Evolutionary conservation across 2,329 filamentous ascomycete species (phyloP), one percentile per base, ranked within the genome.

Genomic region (Boeremia lycopersici): DNA sequence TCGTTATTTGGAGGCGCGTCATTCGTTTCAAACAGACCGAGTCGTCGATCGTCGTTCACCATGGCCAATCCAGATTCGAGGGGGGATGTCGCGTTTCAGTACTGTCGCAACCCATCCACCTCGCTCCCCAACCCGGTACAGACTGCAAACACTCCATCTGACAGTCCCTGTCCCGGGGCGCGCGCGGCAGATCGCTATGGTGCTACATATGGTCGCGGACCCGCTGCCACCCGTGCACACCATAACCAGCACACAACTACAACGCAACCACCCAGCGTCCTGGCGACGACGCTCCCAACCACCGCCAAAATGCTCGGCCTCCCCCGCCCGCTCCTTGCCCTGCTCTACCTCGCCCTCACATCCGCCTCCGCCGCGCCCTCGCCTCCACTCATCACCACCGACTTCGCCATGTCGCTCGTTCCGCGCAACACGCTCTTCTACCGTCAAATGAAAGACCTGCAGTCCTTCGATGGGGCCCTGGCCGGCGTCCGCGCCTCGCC

Each of bases 401-500:
- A 62, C 41, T 59, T 47, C 34, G 56, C 60, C 48, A 65, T 69
- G 8, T 67, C 67, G 46, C 60, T 73, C 1, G 60, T 73, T 4
- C 71, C 71, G 0, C 68, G 57, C 12, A 54, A 74, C 61, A 69
- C 63, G 8, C 65, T 74, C 41, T 74, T 74, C 66, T 59, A 69
- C 15, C 70, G 72, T 0, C 72, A 74, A 52, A 17, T 64, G 15
- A 48, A 42, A 29, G 61, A 74, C 43, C 63, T 75, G 26, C 71
- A 77, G 53, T 64, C 70, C 25, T 80, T 79, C 62, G 74, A 66
- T 25, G 73, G 71, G 10, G 77, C 78, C 46, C 74, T 87, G 50
- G 84, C 79, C 51, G 83, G 82, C 48, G 71, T 81, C 38, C 72
- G 76, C 9, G 82, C 84, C 4, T 79, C 82, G 6, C 77, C 86